Evolutionary conservation across 257 asterid genomes (phyloP), one percentile per base, ranked within the genome.

Genomic region (Salvia rosmarinus): DNA sequence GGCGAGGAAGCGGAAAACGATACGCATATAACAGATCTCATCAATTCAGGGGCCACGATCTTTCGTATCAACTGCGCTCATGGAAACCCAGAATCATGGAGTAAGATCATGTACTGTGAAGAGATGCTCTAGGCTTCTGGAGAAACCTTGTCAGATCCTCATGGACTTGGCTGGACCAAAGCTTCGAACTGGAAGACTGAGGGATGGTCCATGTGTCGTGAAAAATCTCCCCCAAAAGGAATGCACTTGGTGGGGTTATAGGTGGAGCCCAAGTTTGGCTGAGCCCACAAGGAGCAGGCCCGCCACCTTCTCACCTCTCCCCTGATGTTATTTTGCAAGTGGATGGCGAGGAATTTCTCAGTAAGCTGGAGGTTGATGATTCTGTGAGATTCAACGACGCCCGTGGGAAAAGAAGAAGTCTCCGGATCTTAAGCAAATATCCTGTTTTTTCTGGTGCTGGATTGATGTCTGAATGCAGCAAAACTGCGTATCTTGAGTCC

Each of bases 141-240:
- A 88, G 80, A 88, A 88, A 75, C 95, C 92, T 20, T 86, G 92
- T 79, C 86, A 82, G 72, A 70, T 88, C 60, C 85, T 88, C 76
- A 88, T 88, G 95, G 95, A 88, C 83, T 83, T 88, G 70, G 92
- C 95, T 73, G 95, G 95, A 66, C 95, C 92, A 28, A 88, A 88
- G 88, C 84, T 88, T 77, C 82, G 95, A 67, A 88, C 92, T 20
- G 92, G 89, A 42, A 86, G 80, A 78, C 81, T 88, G 56, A 79
- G 77, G 64, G 79, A 79, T 43, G 95, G 92, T 54, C 95, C 95
- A 9, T 73, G 85, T 70, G 85, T 88, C 67, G 73, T 82, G 70
- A 88, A 88, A 88, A 80, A 67, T 88, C 39, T 84, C 92, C 39
- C 95, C 90, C 51, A 81, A 83, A 73, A 88, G 77, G 77, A 82